phyloP scores from a whole-genome alignment of 73 alveolate genomes.

The Diophrys appendiculata region DNA sequence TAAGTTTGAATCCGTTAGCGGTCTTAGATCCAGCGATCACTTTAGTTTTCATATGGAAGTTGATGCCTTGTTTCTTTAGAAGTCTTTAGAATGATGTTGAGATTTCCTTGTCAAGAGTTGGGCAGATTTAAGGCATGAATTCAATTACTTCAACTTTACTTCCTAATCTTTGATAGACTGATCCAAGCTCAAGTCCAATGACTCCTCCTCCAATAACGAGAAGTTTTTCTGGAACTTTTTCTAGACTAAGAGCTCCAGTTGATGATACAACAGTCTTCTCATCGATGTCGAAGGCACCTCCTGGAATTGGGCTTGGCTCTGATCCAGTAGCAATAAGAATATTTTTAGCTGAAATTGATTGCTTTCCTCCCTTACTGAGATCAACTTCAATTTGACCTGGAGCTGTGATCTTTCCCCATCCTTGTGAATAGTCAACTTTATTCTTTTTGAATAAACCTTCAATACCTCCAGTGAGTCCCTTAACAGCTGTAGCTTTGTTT shows the following conservation, averaged over 20 bases:
- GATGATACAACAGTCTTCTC: slow-evolving; percentile 78
- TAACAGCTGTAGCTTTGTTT: slow-evolving; percentile 80
- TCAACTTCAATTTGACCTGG: slow-evolving; percentile 66
- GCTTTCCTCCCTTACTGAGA: slow-evolving; percentile 61
- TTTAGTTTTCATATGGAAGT: slow-evolving; percentile 84
- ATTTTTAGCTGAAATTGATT: slow-evolving; percentile 73
- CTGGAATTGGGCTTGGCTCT: slow-evolving; percentile 93
- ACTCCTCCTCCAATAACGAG: slow-evolving; percentile 97
- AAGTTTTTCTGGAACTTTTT: slow-evolving; percentile 88
- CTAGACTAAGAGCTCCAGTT: slow-evolving; percentile 85
- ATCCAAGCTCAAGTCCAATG: slow-evolving; percentile 95
- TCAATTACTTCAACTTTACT: slow-evolving; percentile 94
- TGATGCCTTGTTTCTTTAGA: slow-evolving; percentile 91
- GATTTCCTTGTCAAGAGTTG: slow-evolving; percentile 83
- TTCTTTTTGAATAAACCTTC: slow-evolving; percentile 88
- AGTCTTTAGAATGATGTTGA: slow-evolving; percentile 78
- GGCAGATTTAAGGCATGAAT: slow-evolving; percentile 69
- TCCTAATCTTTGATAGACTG: slow-evolving; percentile 93
- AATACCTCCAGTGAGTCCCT: slow-evolving; percentile 86
- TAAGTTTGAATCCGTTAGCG: slow-evolving; percentile 64
- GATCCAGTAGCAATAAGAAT: slow-evolving; percentile 90
- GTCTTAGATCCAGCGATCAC: slow-evolving; percentile 78
- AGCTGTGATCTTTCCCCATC: slow-evolving; percentile 74
- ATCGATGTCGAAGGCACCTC: slow-evolving; percentile 65
- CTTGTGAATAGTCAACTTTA: slow-evolving; percentile 83